Percentiles rank a stretch among this genome's conserved stretches.
Evolutionary conservation across 2,329 filamentous ascomycete species (phyloP).

Genomic region (Penicillium sp.): DNA sequence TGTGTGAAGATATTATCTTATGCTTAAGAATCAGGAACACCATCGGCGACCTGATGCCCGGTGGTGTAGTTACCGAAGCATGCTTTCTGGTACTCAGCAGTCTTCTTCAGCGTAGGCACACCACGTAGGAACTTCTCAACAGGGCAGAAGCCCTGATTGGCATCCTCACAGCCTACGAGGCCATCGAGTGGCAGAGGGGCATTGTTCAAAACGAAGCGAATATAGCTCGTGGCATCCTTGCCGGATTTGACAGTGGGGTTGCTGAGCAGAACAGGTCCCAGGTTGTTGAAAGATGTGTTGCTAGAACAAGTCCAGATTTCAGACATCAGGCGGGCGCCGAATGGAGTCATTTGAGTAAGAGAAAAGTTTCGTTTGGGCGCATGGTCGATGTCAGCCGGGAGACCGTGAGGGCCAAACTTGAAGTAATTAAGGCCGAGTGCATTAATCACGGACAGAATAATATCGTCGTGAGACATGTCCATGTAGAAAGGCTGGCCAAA

Average conservation of each 20-base stretch:
- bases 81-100: conserved; percentile 30
- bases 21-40: conserved; percentile 10
- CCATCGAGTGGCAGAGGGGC: conserved; percentile 31
- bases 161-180: conserved; percentile 25
- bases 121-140: conserved; percentile 27
- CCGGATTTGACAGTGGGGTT: conserved; percentile 25
- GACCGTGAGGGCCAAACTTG: conserved; percentile 29
- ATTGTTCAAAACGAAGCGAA: conserved; percentile 34
- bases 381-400: conserved; percentile 29
- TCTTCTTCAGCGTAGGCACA: conserved; percentile 25
- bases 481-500: conserved; percentile 52
- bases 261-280: conserved; percentile 34
- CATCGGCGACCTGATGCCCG: conserved; percentile 27
- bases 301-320: conserved; percentile 56
- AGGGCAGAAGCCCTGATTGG: conserved; percentile 31
- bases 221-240: conserved; percentile 21
- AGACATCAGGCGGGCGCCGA: conserved; percentile 56
- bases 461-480: conserved; percentile 57
- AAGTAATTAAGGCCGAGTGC: conserved; percentile 58
- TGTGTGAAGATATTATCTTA: neutral
- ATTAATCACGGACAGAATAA: conserved; percentile 51
- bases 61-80: conserved; percentile 32
- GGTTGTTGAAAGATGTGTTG: conserved; percentile 23
- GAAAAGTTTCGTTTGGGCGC: conserved; percentile 52
- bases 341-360: conserved; percentile 55